Conservation (phyloP, 768 basidiomycete genomes). For the Arthromyces matolae region DNA sequence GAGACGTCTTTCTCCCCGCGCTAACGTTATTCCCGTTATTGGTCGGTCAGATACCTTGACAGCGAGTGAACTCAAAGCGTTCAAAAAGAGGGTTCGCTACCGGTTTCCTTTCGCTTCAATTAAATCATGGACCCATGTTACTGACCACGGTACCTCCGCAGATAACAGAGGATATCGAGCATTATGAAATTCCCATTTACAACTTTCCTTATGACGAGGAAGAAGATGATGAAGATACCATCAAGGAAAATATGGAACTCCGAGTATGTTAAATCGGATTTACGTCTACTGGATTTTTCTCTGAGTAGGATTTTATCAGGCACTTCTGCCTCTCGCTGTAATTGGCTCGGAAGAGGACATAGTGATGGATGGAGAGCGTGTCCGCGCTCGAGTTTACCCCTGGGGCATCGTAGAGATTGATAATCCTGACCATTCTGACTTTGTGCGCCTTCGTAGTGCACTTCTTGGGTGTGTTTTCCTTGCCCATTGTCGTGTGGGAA, state of each 20-base stretch:
- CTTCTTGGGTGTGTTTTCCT: slow-evolving; percentile 52
- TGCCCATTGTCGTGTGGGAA: slow-evolving; percentile 14
- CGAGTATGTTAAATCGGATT: slow-evolving; percentile 40
- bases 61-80: slow-evolving; percentile 70
- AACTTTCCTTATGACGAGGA: slow-evolving; percentile 94
- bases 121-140: not conserved
- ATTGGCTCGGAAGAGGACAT: slow-evolving; percentile 88
- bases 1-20: slow-evolving; percentile 82
- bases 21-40: slow-evolving; percentile 91
- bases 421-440: slow-evolving; percentile 89
- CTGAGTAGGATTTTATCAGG: no score
- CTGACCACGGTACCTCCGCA: slow-evolving; percentile 27
- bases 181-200: slow-evolving; percentile 87
- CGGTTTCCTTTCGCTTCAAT: slow-evolving; percentile 11
- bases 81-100: slow-evolving; percentile 68
- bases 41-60: slow-evolving; percentile 90
- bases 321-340: slow-evolving; percentile 82
- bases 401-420: slow-evolving; percentile 93
- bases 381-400: slow-evolving; percentile 82
- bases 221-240: slow-evolving; percentile 91
- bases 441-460: slow-evolving; percentile 72
- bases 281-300: not conserved
- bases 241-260: slow-evolving; percentile 86
- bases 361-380: slow-evolving; percentile 71
- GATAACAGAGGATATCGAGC: slow-evolving; percentile 92